phyloP scores from a whole-genome alignment of 805 yeast species.

The Nakazawaea wyomingensis region DNA sequence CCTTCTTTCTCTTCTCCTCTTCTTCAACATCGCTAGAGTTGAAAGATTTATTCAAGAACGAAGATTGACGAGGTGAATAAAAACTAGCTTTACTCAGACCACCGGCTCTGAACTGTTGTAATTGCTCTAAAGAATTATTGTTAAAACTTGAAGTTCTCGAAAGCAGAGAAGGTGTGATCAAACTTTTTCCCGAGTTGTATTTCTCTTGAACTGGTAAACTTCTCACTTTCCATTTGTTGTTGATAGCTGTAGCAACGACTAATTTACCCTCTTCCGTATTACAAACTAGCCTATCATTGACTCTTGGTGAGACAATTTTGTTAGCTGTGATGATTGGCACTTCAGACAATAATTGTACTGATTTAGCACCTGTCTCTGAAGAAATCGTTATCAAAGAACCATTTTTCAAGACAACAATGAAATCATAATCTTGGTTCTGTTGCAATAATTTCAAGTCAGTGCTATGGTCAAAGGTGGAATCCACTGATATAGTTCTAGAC shows the following conservation, averaged over 20 bases:
- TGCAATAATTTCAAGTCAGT: constrained; percentile 23
- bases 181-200: constrained; percentile 37
- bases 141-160: constrained; percentile 22
- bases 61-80: constrained; percentile 10
- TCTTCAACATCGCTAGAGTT: constrained; percentile 23
- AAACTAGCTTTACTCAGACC: neutral
- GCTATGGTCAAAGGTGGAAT: constrained; percentile 27
- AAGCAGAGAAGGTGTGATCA: constrained; percentile 33
- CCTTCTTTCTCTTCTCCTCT: constrained; percentile 12
- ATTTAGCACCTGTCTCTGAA: constrained; percentile 42
- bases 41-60: constrained; percentile 8
- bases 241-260: constrained; percentile 58
- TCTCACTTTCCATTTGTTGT: constrained; percentile 60
- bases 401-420: constrained; percentile 44
- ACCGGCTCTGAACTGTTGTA: constrained; percentile 1
- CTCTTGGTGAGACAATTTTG: constrained; percentile 62
- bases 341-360: constrained; percentile 26
- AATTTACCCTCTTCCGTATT: constrained; percentile 44
- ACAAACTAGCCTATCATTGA: constrained; percentile 65
- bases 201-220: constrained; percentile 40
- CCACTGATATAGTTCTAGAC: constrained; percentile 24
- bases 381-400: constrained; percentile 47
- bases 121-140: constrained; percentile 13
- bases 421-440: constrained; percentile 33
- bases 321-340: constrained; percentile 44